phyloP scores from a whole-genome alignment of 345 rosid genomes.

The Citrus sinensis region DNA sequence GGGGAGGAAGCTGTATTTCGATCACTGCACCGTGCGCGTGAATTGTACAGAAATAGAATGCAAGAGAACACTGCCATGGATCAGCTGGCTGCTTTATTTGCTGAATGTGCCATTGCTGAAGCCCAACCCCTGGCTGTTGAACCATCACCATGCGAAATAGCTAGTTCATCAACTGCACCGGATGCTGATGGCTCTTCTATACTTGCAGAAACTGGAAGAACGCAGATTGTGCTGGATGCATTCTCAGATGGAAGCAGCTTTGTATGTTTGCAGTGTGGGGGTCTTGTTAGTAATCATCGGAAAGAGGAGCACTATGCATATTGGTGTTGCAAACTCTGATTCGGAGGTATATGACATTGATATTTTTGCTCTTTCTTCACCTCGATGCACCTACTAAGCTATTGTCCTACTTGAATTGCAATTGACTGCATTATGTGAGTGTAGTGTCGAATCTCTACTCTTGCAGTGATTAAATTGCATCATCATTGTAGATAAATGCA shows the following conservation, averaged over 20 bases:
- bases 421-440: not conserved
- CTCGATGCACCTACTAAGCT: not conserved
- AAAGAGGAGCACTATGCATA: slow-evolving; percentile 85
- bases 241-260: slow-evolving; percentile 95
- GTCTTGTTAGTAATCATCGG: slow-evolving; percentile 82
- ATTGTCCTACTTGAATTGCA: slow-evolving; percentile 7
- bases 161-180: slow-evolving; percentile 17
- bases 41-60: slow-evolving; percentile 50
- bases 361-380: not conserved
- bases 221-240: slow-evolving; percentile 80
- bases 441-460: not conserved
- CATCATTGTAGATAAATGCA: not conserved
- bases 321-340: slow-evolving; percentile 69
- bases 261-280: slow-evolving; percentile 86
- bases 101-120: slow-evolving; percentile 88
- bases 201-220: slow-evolving; percentile 75
- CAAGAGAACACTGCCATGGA: slow-evolving; percentile 58
- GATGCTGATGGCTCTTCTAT: slow-evolving; percentile 62
- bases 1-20: slow-evolving; percentile 78
- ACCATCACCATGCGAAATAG: slow-evolving; percentile 15
- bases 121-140: slow-evolving; percentile 52
- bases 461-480: not conserved
- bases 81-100: slow-evolving; percentile 83
- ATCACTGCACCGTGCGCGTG: slow-evolving; percentile 67
- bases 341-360: not conserved